A percentile compares a stretch with the other conserved stretches of the same genome.
Evolutionary conservation across 441 rosid species (phyloP).

Genomic region (Populus hybrid): DNA sequence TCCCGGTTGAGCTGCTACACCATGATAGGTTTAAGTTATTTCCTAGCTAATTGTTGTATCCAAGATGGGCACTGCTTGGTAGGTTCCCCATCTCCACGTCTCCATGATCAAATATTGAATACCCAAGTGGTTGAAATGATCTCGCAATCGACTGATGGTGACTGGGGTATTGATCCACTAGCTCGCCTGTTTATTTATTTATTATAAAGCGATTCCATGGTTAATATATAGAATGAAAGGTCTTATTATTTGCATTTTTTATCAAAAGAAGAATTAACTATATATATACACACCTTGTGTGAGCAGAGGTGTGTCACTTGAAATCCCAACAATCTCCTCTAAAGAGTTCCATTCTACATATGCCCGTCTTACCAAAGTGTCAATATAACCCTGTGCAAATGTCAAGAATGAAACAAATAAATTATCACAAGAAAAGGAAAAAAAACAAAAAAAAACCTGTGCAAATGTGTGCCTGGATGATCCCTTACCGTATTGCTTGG

Average conservation of each 20-base stretch:
- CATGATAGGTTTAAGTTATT: constrained; percentile 7
- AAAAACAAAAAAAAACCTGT: neutral
- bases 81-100: constrained; percentile 17
- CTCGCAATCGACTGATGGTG: constrained; percentile 23
- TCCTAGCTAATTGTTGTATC: constrained; percentile 23
- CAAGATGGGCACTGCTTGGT: constrained; percentile 13
- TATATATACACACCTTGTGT: constrained; percentile 48
- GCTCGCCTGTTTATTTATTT: constrained; percentile 27
- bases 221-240: too few species aligned
- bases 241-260: neutral
- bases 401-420: neutral
- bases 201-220: neutral
- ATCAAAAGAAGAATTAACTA: neutral
- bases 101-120: constrained; percentile 6
- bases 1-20: neutral
- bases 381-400: constrained; percentile 31
- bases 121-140: constrained; percentile 22
- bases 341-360: constrained; percentile 46
- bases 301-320: constrained; percentile 41
- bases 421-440: neutral
- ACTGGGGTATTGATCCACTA: constrained; percentile 29
- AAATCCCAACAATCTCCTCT: constrained; percentile 42
- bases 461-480: neutral
- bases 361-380: constrained; percentile 57
- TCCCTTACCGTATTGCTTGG: constrained; percentile 34